Evolutionary conservation across 441 rosid species (phyloP), one percentile per base, ranked within the genome.

Genomic region (Rhodomyrtus psidioides): DNA sequence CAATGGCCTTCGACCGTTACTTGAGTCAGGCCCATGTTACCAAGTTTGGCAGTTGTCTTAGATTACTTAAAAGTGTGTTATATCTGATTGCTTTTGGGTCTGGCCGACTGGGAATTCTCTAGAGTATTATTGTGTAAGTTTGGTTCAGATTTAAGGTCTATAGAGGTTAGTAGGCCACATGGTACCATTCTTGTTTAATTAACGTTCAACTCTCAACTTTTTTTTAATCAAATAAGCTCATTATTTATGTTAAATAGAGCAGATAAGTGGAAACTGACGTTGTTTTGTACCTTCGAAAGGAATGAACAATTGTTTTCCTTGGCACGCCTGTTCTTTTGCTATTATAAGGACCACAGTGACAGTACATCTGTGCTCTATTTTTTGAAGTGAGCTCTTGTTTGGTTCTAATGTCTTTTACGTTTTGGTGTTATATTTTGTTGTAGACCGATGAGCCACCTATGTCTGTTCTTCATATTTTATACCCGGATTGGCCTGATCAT

Each of bases 401-500:
- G 30, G 74, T 57, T 44, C 60, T 83, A 42, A n/a, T 39, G 27
- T 55, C 55, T 70, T 74, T 42, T 28, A 16, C 8, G 0, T 28
- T 55, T 57, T 49, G 39, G 19, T 51, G 83, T 13, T 62, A 26
- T 59, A 70, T 62, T 34, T 83, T 87, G 82, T 90, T 90, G 82
- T 90, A 96, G 98, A 85, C 94, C 23, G 95, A 92, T 87, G 94
- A 93, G 86, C 93, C 88, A 49, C 92, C 95, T 2, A 34, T 92
- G 88, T 92, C 96, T 30, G 96, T 94, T 86, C 88, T 97, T 91
- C 99, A 95, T 86, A 91, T 97, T 89, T 95, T 93, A 87, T 96
- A 94, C 90, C 94, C 96, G 30, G 97, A 97, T 54, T 97, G 99
- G 99, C 99, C 98, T 87, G 99, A 97, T 88, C 97, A 96, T 88